Percentiles rank a stretch among this genome's conserved stretches.
phyloP scores from a whole-genome alignment of 1,284 basidiomycete species.

The Phlebopus sp. region DNA sequence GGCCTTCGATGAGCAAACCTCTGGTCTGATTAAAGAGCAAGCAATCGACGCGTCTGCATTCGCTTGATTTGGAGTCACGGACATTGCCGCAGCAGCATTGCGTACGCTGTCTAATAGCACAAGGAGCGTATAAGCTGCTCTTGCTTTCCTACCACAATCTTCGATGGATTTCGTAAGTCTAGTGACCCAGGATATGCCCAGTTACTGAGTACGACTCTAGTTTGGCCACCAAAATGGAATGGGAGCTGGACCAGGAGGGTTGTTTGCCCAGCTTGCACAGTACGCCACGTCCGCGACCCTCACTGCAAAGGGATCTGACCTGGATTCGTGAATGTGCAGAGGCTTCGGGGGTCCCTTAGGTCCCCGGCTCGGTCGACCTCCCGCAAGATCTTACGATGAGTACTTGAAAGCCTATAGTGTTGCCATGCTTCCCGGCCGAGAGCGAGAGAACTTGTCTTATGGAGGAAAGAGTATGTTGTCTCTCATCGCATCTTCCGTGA shows the following conservation, averaged over 20 bases:
- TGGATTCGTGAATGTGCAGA: slow-evolving; percentile 31
- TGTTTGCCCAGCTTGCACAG: slow-evolving; percentile 66
- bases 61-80: slow-evolving; percentile 28
- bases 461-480: slow-evolving; percentile 91
- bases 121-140: background rate
- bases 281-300: slow-evolving; percentile 29
- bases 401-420: slow-evolving; percentile 86
- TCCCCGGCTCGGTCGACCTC: slow-evolving; percentile 44
- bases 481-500: slow-evolving; percentile 9
- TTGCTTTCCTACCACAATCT: slow-evolving; percentile 22
- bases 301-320: slow-evolving; percentile 11
- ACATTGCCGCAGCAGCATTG: slow-evolving; percentile 30
- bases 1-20: slow-evolving; percentile 10
- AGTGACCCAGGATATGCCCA: background rate
- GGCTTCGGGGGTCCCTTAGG: slow-evolving; percentile 53
- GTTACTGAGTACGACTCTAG: slow-evolving; percentile 32
- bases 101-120: slow-evolving; percentile 22
- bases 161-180: slow-evolving; percentile 63
- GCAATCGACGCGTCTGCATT: slow-evolving; percentile 19
- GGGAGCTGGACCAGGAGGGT: slow-evolving; percentile 42
- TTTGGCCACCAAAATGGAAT: slow-evolving; percentile 56
- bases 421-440: slow-evolving; percentile 78
- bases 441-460: slow-evolving; percentile 86
- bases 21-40: background rate
- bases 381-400: slow-evolving; percentile 71